Base-by-base conservation (phyloP, 148 eudicot species). In the Amaranthus hypochondriacus region DNA sequence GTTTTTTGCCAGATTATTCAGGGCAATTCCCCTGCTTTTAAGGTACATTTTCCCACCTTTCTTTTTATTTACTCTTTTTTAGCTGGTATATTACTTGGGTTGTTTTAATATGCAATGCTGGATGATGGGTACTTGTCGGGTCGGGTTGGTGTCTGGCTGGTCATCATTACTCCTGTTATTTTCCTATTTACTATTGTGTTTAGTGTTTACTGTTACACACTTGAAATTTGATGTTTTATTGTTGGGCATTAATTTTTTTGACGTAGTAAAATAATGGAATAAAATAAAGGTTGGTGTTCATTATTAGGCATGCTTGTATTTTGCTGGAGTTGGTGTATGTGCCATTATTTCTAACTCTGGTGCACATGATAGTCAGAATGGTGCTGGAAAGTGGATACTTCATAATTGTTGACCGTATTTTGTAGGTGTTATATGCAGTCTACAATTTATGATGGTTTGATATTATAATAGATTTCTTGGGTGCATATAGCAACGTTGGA, bases 1-100 rank as follows among this genome's bases (percentile, higher is more conserved):
- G 82, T 93, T 48, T 93, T 93, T 80, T 91, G 98, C 66, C 81
- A 75, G 73, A 88, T 93, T 84, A 76, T 86, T 76, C 71, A 68
- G 9, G 95, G 98, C 44, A 81, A 89, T 21, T 83, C 98, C 6
- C 91, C 94, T 48, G 89, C 97, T 83, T 79, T 87, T n/a, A 91
- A 91, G 97, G 98, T 93, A 75, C 65, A 4, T 39, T 2, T 39
- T 46, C 39, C 44, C 68, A 6, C 1, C 6, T 60, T 43, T 47
- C 57, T 12, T 9, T 13, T 14, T 54, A 53, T n/a, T 56, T 43
- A 12, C 6, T 70, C 2, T 9, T 7, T 7, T 28, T 10, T 39
- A 39, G 1, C 10, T 18, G 58, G 64, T 42, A 1, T 56, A 48
- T 6, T 11, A 64, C 48, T 42, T 10, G 44, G 5, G 44, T 56